phyloP scores from a whole-genome alignment of 164 flowering plant genomes.

The Macadamia tetraphylla region DNA sequence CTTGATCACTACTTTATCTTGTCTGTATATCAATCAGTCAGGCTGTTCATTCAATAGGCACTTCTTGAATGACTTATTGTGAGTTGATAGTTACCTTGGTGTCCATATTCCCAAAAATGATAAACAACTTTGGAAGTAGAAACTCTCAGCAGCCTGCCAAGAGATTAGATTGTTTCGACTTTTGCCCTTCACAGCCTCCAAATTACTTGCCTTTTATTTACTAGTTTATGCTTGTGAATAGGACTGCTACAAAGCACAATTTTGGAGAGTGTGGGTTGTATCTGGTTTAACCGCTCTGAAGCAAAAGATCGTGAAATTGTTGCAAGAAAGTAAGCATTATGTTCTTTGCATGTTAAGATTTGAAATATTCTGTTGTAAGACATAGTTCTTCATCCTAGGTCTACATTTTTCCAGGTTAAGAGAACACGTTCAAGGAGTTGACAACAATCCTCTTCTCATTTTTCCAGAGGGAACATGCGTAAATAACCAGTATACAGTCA shows the following conservation, averaged over 20 bases:
- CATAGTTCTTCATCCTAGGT: conserved; percentile 1
- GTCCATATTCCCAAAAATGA: no score
- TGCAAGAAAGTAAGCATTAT: conserved; percentile 60
- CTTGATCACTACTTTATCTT: no score
- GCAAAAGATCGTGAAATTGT: conserved; percentile 93
- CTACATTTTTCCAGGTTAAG: conserved; percentile 56
- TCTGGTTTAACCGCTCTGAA: conserved; percentile 95
- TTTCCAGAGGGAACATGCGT: conserved; percentile 99
- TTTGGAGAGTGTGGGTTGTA: conserved; percentile 92
- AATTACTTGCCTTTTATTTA: not conserved
- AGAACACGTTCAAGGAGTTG: conserved; percentile 70
- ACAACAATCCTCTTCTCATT: conserved; percentile 94
- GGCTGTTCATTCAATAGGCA: not conserved
- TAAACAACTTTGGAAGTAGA: no score
- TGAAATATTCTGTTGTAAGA: not conserved
- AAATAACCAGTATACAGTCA: conserved; percentile 88
- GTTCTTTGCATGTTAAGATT: not conserved
- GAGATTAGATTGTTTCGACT: no score
- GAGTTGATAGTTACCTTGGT: no score
- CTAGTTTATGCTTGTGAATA: conserved; percentile 17
- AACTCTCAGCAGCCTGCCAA: no score
- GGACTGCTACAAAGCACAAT: conserved; percentile 89
- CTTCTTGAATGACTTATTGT: not conserved
- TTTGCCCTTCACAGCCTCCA: no score
- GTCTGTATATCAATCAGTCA: no score